phyloP scores from a whole-genome alignment of 495 filamentous ascomycete species.

The Xylaria acuta region DNA sequence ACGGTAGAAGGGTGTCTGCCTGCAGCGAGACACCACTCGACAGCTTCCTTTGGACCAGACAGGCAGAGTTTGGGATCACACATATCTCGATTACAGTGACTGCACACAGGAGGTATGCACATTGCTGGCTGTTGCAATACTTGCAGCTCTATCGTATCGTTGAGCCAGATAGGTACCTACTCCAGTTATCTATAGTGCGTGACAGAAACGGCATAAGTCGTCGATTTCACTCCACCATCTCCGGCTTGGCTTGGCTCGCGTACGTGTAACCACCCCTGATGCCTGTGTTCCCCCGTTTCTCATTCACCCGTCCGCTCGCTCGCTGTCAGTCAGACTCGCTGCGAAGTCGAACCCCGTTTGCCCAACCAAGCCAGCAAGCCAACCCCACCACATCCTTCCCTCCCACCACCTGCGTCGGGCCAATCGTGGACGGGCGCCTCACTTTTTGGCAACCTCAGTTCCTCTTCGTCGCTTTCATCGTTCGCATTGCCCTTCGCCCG shows the following conservation, averaged over 20 bases:
- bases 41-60: not conserved
- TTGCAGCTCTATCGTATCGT: not conserved
- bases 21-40: not conserved
- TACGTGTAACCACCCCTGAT: constrained; percentile 32
- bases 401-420: constrained; percentile 27
- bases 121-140: not conserved
- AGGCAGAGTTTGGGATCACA: not conserved
- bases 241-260: constrained; percentile 12
- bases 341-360: not conserved
- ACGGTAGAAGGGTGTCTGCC: not conserved
- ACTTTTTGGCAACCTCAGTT: constrained; percentile 42
- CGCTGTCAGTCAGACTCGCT: not conserved
- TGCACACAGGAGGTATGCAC: not conserved
- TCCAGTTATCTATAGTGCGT: not conserved
- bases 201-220: constrained; percentile 11
- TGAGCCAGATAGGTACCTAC: not conserved
- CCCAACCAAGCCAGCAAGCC: not conserved
- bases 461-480: constrained; percentile 30
- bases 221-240: constrained; percentile 7
- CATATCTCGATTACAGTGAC: not conserved
- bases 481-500: constrained; percentile 36
- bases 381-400: constrained; percentile 26
- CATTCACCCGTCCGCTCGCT: not conserved
- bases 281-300: not conserved
- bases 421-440: constrained; percentile 45